Base-by-base conservation (phyloP, 441 rosid genomes). In the Erodium moschatum region DNA sequence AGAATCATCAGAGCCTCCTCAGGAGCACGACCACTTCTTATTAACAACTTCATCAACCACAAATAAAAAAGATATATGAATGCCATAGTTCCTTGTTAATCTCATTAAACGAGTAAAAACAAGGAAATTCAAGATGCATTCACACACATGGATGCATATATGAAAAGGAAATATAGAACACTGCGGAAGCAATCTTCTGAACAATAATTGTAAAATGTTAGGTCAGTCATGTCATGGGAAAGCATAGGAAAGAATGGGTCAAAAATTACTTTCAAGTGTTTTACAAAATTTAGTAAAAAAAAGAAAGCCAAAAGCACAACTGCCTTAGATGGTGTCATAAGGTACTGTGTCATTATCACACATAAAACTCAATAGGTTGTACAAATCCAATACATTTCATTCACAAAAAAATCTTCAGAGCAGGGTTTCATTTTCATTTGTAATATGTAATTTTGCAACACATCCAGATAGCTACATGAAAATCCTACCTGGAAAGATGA, bases 1-100 rank as follows among this genome's bases (percentile, higher is more conserved):
- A 95, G 97, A 81, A 90, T 89, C 99, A 95, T 95, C 61, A 95
- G 73, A 79, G 96, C 87, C 83, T 95, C 97, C 81, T 95, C 96
- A 69, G 99, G 87, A 73, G 80, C 67, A 66, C 95, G 86, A 12
- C 99, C 99, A 77, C 99, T 88, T 85, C 99, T 89, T 70, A 95
- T 87, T 40, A 95, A 69, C 78, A 95, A 80, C 99, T 94, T 79
- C 61, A 77, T n/a, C 56, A 42, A 73, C 69, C 63, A 24, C 71
- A 74, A 73, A 40, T 1, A 44, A 76, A 20, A 65, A 75, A 65
- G 73, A 73, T 19, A 2, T 27, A 2, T 63, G 42, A 27, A 63
- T 27, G 31, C 2, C 40, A 29, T n/a, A 63, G 42, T 63, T 63
- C 35, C 66, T 63, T 27, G 66, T 6, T 63, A 63, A 63, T 62